Percentiles rank a stretch among this genome's conserved stretches.
Evolutionary conservation across 805 yeast genomes (phyloP).

Genomic region (Hemisphaericaspora nanyangensis): DNA sequence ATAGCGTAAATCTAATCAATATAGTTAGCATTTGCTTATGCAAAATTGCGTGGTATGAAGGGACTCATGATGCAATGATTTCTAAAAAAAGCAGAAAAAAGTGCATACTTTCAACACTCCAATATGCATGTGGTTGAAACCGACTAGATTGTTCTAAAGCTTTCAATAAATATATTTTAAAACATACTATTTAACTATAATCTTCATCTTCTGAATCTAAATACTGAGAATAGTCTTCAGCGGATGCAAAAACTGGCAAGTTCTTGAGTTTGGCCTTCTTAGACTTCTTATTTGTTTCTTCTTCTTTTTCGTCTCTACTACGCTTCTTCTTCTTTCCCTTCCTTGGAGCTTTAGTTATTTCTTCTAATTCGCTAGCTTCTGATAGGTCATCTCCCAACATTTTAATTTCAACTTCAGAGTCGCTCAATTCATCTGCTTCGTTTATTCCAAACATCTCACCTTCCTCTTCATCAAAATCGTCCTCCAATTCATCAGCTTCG

Average conservation of each 20-base stretch:
- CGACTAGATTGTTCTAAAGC: too few species aligned
- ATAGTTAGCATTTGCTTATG: too few species aligned
- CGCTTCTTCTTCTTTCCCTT: constrained; percentile 18
- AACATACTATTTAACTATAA: constrained; percentile 11
- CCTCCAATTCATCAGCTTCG: constrained; percentile 22
- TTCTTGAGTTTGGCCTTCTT: constrained; percentile 58
- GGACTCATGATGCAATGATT: too few species aligned
- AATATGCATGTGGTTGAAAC: too few species aligned
- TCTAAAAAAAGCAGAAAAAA: too few species aligned
- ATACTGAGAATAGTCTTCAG: constrained; percentile 78
- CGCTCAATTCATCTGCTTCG: constrained; percentile 24
- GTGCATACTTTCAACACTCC: too few species aligned
- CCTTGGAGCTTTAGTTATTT: constrained; percentile 27
- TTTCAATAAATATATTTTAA: too few species aligned
- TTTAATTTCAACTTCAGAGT: constrained; percentile 17
- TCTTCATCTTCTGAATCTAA: constrained; percentile 63
- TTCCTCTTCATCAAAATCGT: constrained; percentile 23
- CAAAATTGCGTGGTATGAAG: too few species aligned
- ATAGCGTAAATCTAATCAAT: too few species aligned
- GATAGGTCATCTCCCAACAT: constrained; percentile 30
- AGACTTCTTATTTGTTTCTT: constrained; percentile 25
- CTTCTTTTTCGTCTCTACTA: constrained; percentile 22
- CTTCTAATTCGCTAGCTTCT: constrained; percentile 27
- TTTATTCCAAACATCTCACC: constrained; percentile 17
- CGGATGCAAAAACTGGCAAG: constrained; percentile 84